These are phyloP conservation scores for Neofusicoccum ribis DNA, from an alignment of 2,329 filamentous ascomycete genomes.

Conservation along the genomic window DNA sequence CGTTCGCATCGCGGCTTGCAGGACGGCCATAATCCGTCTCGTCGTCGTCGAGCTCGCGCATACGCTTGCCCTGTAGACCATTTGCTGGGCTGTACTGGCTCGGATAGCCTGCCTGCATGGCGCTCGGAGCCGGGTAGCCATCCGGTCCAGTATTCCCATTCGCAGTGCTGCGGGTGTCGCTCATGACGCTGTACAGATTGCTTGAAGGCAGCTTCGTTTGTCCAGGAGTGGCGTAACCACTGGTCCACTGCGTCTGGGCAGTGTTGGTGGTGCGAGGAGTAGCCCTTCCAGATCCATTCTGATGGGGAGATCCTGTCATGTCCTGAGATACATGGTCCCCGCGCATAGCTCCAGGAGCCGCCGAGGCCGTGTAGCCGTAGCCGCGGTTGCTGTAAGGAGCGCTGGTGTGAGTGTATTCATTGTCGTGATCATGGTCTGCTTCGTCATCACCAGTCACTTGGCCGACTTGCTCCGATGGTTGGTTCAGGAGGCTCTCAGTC, in stretches of 20 bases:
- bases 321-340: conserved; percentile 75
- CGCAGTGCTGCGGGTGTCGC: conserved; percentile 67
- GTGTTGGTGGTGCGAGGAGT: conserved; percentile 78
- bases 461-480: conserved; percentile 50
- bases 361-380: conserved; percentile 73
- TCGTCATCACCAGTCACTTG: conserved; percentile 64
- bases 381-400: conserved; percentile 70
- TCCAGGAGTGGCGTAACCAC: conserved; percentile 77
- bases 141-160: conserved; percentile 69
- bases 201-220: conserved; percentile 68
- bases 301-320: conserved; percentile 81
- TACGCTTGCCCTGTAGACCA: conserved; percentile 62
- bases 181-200: conserved; percentile 87
- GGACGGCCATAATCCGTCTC: conserved; percentile 68
- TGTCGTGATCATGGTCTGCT: conserved; percentile 71
- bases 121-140: conserved; percentile 67
- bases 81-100: conserved; percentile 66
- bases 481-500: conserved; percentile 59
- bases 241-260: conserved; percentile 70
- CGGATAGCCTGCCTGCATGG: conserved; percentile 63
- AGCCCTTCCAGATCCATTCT: conserved; percentile 77
- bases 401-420: conserved; percentile 83
- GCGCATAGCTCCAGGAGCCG: conserved; percentile 65
- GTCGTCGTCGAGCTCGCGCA: conserved; percentile 61
- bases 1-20: conserved; percentile 54